Evolutionary conservation across 148 eudicot genomes (phyloP), one percentile per base, ranked within the genome.

Genomic region (Cornus kousa): DNA sequence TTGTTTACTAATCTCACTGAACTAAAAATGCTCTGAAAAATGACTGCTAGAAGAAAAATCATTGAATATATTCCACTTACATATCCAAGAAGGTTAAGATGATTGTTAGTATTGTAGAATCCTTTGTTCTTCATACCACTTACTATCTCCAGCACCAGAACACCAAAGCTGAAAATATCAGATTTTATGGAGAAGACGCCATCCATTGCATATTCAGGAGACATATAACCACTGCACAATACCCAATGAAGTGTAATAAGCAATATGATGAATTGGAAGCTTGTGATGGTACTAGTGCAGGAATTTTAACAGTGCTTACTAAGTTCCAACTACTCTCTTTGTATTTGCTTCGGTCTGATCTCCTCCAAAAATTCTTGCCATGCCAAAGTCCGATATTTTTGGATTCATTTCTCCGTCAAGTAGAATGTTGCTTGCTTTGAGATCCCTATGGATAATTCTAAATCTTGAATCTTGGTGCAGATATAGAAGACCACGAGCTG

Each of bases 381-480:
- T 93, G 71, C 97, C 97, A 55, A 93, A 93, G 75, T 93, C 97
- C 19, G 97, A 93, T 68, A 93, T 93, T 80, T 93, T 93, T 0
- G 97, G 94, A 67, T 80, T 84, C 94, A 91, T 85, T 20, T 89
- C 90, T 73, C 77, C 80, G 32, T 91, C 97, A 1, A 93, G 90
- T 46, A 93, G 82, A 69, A 93, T 79, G 70, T 93, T 93, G 87
- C 97, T 91, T 10, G 93, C 90, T 83, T 93, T 93, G 59, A 93
- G 82, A 83, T 93, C 97, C 40, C 97, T 73, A 67, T 93, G 97
- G 55, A 93, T 85, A 31, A 93, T 91, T 78, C 93, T 88, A 50
- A 88, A 86, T 73, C 93, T 80, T 5, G 97, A 93, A 82, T 93
- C 97, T 85, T 87, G 88, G 78, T 93, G 97, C 22, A 93, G 97